Base-by-base conservation (phyloP, 164 flowering plant species). In the Piper longum region DNA sequence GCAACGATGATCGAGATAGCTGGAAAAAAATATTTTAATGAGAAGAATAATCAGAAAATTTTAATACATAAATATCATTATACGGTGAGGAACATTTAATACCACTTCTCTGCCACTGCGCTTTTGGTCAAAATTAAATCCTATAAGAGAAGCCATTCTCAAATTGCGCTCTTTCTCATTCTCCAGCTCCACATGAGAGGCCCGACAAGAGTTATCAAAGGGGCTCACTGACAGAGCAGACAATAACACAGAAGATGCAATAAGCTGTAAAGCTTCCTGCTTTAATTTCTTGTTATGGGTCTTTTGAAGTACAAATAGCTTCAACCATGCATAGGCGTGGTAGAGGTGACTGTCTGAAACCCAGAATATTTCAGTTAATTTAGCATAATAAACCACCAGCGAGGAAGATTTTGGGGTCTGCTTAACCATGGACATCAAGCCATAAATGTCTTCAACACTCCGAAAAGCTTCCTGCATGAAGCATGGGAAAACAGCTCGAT, bases 261-360 rank as follows among this genome's bases (percentile, higher is more conserved):
- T 82, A 61, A 87, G 64, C 60, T 89, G 97, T 78, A 93, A 70
- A 74, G 89, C 97, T 63, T 93, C 90, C 72, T 88, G 97, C 69
- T 69, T 84, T 52, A 89, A 72, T 64, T 93, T 85, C 75, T 88
- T 93, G 65, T 93, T 90, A 68, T 83, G 88, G 70, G 81, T 90
- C 62, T 88, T 93, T 71, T 85, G 95, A 44, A 93, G 82, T 9
- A 79, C 57, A 72, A 88, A 93, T 52, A 90, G 90, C 78, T 83
- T 93, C 42, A 85, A 75, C 98, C 97, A 93, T 62, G 97, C 96
- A 80, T 85, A 93, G 43, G 97, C 96, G 85, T 93, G 96, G 77
- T 84, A 86, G 3, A 93, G 83, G 80, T 85, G 85, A 69, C 91
- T 88, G 3, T 80, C 71, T 14, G 97, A 86, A 48, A 80, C 78